Evolutionary conservation across 331 rosid species (phyloP), one percentile per base, ranked within the genome.

Genomic region (Acacia pycnantha): DNA sequence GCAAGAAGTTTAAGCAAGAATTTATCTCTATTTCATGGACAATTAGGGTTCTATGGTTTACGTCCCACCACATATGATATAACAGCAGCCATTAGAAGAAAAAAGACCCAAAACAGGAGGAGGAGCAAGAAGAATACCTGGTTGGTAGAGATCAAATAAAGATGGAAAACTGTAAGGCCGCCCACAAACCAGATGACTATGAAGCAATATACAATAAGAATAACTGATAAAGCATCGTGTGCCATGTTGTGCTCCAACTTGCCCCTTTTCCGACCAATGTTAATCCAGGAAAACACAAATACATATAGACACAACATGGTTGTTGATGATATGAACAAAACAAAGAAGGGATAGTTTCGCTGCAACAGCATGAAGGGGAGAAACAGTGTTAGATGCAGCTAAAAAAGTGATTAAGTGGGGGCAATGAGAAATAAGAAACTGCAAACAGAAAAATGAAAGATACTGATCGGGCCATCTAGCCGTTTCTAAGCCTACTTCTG

Each of bases 171-270:
- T 21, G 97, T 91, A 22, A 95, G 94, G 8, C 98, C 98, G 19
- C 98, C 98, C 31, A 95, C 98, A 76, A 95, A 95, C 98, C 98
- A 95, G 84, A 93, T 84, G 11, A 89, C 89, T 44, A 90, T 76
- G 82, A 95, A 95, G 94, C 97, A 95, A 84, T 95, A 95, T 6
- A 87, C 87, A 37, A 90, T 89, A 83, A 95, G 97, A 69, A 87
- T 66, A 68, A 93, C 88, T 0, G 98, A 95, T 67, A 89, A 47
- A 27, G 89, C 14, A 79, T 93, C 97, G 0, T 4, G 85, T 27
- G 92, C 82, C 89, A 95, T 82, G 75, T 18, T 82, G 58, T 1
- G 78, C 92, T 87, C 81, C 65, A 91, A 3, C 47, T 21, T 71
- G 27, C 89, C 87, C 11, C 77, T 19, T 84, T 76, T 82, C 13